Evolutionary conservation across 768 basidiomycete genomes (phyloP), one percentile per base, ranked within the genome.

Genomic region (Hebeloma cylindrosporum): DNA sequence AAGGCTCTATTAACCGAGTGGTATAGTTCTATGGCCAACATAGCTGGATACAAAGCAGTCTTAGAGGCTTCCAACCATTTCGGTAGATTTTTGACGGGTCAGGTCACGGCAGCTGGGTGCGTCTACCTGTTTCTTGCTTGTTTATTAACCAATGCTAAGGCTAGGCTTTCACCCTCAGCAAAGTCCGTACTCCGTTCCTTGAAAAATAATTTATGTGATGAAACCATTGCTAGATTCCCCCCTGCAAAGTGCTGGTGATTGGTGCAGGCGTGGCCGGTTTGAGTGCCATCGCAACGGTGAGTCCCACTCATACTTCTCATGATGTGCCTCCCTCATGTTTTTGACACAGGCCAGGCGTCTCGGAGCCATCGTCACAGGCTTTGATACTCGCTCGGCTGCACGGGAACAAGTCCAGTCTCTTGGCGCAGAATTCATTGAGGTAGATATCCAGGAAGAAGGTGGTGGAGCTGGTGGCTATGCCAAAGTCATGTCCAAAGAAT

Each of bases 21-120:
- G 13, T 43, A 5, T 44, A 91, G 91, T 57, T 92, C 89, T 18
- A 93, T 93, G 91, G 83, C 86, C n/a, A 93, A 93, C 60, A 93
- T 91, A 30, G 79, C 89, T n/a, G 91, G 91, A 9, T 93, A 93
- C 64, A 91, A 93, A 63, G 91, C 91, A 29, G 89, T 93, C 35
- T 64, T 93, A 60, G 91, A 93, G 63, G 91, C 91, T 22, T 88
- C 89, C 18, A 92, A 90, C 62, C 79, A 88, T 59, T 93, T 93
- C 57, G 90, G 90, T 57, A 74, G 91, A 54, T 93, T 90, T 68
- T 72, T 93, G 53, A 91, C 91, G 25, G 91, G 91, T 57, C 91
- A 93, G 64, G 88, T 90, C 43, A 93, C 91, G 5, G 91, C 91
- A 46, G 90, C 89, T 62, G 88, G 88, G 85, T 88, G 62, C 61